phyloP scores from a whole-genome alignment of 2,329 filamentous ascomycete genomes.

The Sporothrix luriei region DNA sequence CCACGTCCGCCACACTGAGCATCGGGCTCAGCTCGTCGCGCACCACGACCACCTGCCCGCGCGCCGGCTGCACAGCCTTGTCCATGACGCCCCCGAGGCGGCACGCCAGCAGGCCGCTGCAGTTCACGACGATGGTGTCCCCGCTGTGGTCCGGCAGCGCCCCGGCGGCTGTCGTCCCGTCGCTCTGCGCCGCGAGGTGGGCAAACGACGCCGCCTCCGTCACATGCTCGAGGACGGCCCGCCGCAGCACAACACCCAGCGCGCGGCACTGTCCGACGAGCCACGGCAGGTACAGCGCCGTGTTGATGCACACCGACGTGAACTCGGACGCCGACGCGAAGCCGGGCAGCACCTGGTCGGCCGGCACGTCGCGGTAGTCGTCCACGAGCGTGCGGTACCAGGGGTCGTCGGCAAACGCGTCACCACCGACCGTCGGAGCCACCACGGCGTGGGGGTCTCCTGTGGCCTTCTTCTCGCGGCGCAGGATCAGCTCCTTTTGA shows the following conservation, averaged over 20 bases:
- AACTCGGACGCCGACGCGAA: constrained; percentile 75
- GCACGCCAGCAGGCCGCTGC: constrained; percentile 75
- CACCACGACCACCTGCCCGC: constrained; percentile 83
- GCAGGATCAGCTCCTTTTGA: constrained; percentile 60
- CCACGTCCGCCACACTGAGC: constrained; percentile 69
- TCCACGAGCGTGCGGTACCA: constrained; percentile 75
- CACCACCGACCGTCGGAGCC: constrained; percentile 35
- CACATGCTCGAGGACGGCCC: constrained; percentile 69
- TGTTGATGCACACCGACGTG: constrained; percentile 89
- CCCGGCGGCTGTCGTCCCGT: constrained; percentile 38
- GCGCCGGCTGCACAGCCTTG: constrained; percentile 68
- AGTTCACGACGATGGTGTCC: constrained; percentile 75
- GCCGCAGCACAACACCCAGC: constrained; percentile 68
- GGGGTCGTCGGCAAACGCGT: constrained; percentile 62
- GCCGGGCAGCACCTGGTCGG: constrained; percentile 61
- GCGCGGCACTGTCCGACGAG: constrained; percentile 77
- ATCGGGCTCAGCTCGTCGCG: constrained; percentile 75
- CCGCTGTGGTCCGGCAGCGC: background rate
- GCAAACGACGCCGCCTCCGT: constrained; percentile 66
- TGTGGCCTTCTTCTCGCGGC: constrained; percentile 55
- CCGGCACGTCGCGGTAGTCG: constrained; percentile 66
- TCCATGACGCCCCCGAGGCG: constrained; percentile 83
- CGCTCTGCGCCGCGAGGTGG: constrained; percentile 38
- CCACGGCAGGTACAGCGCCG: constrained; percentile 83
- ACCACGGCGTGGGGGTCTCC: constrained; percentile 58